Evolutionary conservation across 768 basidiomycete species (phyloP).

Genomic region (Pisolithus marmoratus): DNA sequence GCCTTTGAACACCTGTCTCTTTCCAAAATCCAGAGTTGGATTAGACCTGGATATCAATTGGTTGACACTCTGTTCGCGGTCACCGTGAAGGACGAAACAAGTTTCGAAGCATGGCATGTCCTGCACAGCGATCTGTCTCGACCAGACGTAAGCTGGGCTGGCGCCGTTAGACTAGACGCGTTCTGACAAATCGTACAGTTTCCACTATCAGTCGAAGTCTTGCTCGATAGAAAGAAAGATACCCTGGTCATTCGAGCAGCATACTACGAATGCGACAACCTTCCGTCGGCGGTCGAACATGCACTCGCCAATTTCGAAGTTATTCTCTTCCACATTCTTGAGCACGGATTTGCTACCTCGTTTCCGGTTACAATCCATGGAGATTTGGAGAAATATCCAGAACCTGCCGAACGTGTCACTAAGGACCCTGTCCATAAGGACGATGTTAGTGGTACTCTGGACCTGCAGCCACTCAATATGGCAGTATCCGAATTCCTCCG

Average conservation of each 20-base stretch:
- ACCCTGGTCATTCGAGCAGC: conserved; percentile 16
- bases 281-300: conserved; percentile 10
- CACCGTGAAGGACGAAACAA: conserved; percentile 17
- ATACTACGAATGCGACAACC: conserved; percentile 15
- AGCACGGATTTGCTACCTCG: conserved; percentile 3
- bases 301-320: conserved; percentile 22
- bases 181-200: conserved; percentile 11
- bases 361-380: neutral
- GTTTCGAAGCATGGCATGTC: conserved; percentile 18
- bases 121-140: conserved; percentile 25
- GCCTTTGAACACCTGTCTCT: conserved; percentile 27
- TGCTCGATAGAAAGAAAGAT: conserved; percentile 17
- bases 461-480: conserved; percentile 6
- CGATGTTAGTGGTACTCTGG: neutral
- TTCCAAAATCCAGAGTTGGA: conserved; percentile 27
- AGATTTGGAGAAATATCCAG: neutral
- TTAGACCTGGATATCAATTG: conserved; percentile 16
- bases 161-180: neutral
- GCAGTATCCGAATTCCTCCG: conserved; percentile 16
- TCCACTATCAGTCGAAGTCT: conserved; percentile 19
- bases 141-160: conserved; percentile 22
- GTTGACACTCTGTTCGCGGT: conserved; percentile 30
- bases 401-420: neutral
- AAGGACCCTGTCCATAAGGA: neutral
- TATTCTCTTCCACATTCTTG: conserved; percentile 14